Evolutionary conservation across 306 rosid genomes (phyloP).

Genomic region (Lupinus albus): DNA sequence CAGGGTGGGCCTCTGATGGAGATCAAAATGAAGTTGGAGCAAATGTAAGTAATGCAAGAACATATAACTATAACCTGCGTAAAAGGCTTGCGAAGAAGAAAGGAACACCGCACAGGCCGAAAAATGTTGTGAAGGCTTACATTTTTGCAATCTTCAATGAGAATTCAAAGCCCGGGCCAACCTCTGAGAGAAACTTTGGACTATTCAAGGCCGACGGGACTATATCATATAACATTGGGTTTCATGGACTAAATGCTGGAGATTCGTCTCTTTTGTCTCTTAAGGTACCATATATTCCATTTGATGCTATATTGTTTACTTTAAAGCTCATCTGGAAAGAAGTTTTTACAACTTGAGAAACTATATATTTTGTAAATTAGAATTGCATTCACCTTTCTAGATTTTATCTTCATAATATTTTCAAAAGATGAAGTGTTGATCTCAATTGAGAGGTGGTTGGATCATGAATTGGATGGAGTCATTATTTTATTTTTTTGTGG

Average conservation of each 20-base stretch:
- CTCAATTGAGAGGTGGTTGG: too few species aligned
- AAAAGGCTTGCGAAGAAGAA: slow-evolving; percentile 90
- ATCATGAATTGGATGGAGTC: too few species aligned
- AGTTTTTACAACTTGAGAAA: background rate
- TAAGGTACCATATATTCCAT: slow-evolving; percentile 58
- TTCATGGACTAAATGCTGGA: slow-evolving; percentile 79
- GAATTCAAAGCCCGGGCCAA: slow-evolving; percentile 62
- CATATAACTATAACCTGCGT: slow-evolving; percentile 82
- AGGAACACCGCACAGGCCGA: slow-evolving; percentile 93
- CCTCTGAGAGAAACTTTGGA: slow-evolving; percentile 89
- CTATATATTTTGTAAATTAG: background rate
- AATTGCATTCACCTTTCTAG: background rate
- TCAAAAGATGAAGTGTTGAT: slow-evolving; percentile 8
- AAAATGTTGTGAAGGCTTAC: slow-evolving; percentile 75
- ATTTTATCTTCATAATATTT: slow-evolving; percentile 19
- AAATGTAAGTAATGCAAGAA: slow-evolving; percentile 69
- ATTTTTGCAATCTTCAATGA: slow-evolving; percentile 87
- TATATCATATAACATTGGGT: slow-evolving; percentile 82
- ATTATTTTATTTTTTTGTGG: background rate
- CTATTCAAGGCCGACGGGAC: slow-evolving; percentile 92
- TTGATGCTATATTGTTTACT: slow-evolving; percentile 36
- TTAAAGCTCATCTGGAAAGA: slow-evolving; percentile 10
- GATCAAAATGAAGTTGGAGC: slow-evolving; percentile 75
- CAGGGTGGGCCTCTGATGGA: slow-evolving; percentile 95
- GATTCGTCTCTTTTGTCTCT: slow-evolving; percentile 56